These are phyloP conservation scores for Phytophthora uliginosa DNA, from an alignment of 352 stramenopile genomes.

Conservation along the genomic window DNA sequence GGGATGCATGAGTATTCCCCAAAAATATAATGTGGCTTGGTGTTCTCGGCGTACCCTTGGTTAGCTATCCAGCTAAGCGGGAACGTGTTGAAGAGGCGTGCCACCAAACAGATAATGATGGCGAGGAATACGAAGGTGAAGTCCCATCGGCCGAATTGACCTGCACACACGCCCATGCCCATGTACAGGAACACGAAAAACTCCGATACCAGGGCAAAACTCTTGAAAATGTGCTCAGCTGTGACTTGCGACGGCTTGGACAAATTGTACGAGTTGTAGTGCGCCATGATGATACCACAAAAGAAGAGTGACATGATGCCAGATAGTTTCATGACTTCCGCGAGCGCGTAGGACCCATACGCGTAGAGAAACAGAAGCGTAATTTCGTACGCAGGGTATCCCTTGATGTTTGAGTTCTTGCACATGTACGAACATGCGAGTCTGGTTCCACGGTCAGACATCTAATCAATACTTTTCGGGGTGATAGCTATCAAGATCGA, in stretches of 20 bases:
- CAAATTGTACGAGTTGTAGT: slow-evolving; percentile 86
- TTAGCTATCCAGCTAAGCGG: slow-evolving; percentile 83
- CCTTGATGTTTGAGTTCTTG: slow-evolving; percentile 83
- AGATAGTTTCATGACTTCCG: slow-evolving; percentile 76
- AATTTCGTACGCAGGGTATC: slow-evolving; percentile 84
- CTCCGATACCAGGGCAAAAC: slow-evolving; percentile 74
- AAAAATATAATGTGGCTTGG: background rate
- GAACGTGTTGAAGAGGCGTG: slow-evolving; percentile 96
- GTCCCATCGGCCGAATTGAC: slow-evolving; percentile 83
- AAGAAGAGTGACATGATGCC: slow-evolving; percentile 96
- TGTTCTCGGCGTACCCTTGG: slow-evolving; percentile 44
- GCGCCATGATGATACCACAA: slow-evolving; percentile 87
- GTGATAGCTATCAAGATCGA: background rate
- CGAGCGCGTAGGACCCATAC: slow-evolving; percentile 75
- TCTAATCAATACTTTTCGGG: background rate
- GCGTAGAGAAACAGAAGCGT: slow-evolving; percentile 79
- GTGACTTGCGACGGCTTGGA: slow-evolving; percentile 75
- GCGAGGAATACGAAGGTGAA: slow-evolving; percentile 88
- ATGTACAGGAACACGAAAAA: slow-evolving; percentile 89
- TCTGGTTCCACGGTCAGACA: slow-evolving; percentile 32
- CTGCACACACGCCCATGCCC: slow-evolving; percentile 78
- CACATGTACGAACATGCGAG: slow-evolving; percentile 84
- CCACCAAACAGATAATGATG: slow-evolving; percentile 89
- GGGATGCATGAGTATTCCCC: background rate
- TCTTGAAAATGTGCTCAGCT: slow-evolving; percentile 83